These are phyloP conservation scores for Starmerella sp. DNA, from an alignment of 805 yeast genomes.

Conservation along the genomic window DNA sequence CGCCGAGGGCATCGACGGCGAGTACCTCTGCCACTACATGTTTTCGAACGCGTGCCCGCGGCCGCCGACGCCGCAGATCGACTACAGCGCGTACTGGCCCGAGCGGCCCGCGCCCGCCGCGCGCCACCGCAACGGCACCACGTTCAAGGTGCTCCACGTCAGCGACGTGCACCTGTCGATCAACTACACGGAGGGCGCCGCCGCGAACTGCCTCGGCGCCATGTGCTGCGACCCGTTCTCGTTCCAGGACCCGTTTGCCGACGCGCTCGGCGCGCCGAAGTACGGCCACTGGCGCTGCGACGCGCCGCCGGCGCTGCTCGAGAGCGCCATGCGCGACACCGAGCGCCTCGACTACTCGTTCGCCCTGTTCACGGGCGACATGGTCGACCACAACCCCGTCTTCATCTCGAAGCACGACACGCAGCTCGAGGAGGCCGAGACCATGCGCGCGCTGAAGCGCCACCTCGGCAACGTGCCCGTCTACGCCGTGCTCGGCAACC, in stretches of 20 bases:
- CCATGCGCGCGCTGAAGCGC: constrained; percentile 43
- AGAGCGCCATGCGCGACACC: constrained; percentile 42
- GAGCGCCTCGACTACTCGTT: constrained; percentile 38
- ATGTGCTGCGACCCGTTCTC: constrained; percentile 54
- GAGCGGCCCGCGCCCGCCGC: constrained; percentile 29
- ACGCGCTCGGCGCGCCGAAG: constrained; percentile 40
- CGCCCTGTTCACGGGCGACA: constrained; percentile 61
- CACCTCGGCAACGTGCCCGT: constrained; percentile 44
- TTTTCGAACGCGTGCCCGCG: constrained; percentile 40
- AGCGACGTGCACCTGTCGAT: constrained; percentile 56
- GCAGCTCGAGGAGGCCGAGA: constrained; percentile 41
- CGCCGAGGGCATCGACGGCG: constrained; percentile 44
- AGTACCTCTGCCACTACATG: constrained; percentile 48
- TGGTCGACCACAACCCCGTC: constrained; percentile 52
- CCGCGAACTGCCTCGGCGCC: constrained; percentile 28
- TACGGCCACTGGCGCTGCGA: constrained; percentile 58
- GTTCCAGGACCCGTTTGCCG: constrained; percentile 29
- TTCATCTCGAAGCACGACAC: constrained; percentile 41
- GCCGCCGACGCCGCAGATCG: constrained; percentile 43
- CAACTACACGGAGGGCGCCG: constrained; percentile 38
- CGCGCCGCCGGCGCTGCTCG: constrained; percentile 50
- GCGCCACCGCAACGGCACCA: constrained; percentile 19
- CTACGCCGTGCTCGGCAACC: constrained; percentile 56
- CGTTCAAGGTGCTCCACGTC: constrained; percentile 52
- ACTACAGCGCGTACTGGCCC: constrained; percentile 38